A percentile compares a stretch with the other conserved stretches of the same genome.
Evolutionary conservation across 495 filamentous ascomycete genomes (phyloP).

Genomic region (Barbatosphaeria neglecta): DNA sequence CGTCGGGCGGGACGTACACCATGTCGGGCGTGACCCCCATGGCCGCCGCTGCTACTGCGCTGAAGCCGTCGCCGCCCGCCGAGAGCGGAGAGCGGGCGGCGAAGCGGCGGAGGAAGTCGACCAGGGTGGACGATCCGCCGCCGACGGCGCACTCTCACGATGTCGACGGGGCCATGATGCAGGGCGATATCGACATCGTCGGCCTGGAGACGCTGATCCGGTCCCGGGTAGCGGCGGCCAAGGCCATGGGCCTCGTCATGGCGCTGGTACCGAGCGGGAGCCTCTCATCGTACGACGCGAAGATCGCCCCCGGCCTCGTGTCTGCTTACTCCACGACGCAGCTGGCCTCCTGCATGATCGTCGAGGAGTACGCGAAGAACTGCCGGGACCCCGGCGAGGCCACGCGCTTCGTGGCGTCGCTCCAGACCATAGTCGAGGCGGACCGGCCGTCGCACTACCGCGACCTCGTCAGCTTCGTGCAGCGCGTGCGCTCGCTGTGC

Average conservation of each 20-base stretch:
- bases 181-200: conserved; percentile 89
- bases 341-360: conserved; percentile 66
- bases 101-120: conserved; percentile 71
- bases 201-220: conserved; percentile 77
- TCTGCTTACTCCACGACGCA: conserved; percentile 76
- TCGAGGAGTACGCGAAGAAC: conserved; percentile 76
- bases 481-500: conserved; percentile 81
- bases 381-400: conserved; percentile 26
- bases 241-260: conserved; percentile 70
- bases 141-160: conserved; percentile 61
- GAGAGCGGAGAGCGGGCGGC: conserved; percentile 31
- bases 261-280: conserved; percentile 41
- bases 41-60: conserved; percentile 23
- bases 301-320: conserved; percentile 50
- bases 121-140: conserved; percentile 64
- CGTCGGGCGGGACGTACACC: conserved; percentile 77
- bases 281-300: conserved; percentile 40
- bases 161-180: conserved; percentile 95
- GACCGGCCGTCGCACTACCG: conserved; percentile 74
- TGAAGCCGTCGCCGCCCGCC: conserved; percentile 54
- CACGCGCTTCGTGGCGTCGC: conserved; percentile 37
- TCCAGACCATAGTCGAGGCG: conserved; percentile 64
- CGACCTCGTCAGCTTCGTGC: conserved; percentile 78
- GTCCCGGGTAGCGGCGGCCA: conserved; percentile 75
- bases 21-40: conserved; percentile 31